These are phyloP conservation scores for Backusella liffmaniae DNA, from an alignment of 192 early-diverging fungal genomes.

Conservation along the genomic window DNA sequence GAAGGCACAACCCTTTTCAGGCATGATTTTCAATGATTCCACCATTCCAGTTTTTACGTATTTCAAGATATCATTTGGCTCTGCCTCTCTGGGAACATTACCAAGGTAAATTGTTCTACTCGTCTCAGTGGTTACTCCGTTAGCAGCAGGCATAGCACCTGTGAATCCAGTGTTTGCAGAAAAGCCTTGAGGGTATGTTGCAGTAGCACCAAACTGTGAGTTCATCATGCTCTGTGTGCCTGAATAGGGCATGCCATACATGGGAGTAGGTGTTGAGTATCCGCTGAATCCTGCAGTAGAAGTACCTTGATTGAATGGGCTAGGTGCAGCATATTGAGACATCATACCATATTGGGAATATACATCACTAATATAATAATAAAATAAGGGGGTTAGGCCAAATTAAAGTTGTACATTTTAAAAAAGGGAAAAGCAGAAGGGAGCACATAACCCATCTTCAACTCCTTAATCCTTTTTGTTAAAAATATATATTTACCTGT, in stretches of 20 bases:
- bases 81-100: slow-evolving; percentile 57
- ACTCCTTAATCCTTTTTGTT: not conserved
- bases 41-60: slow-evolving; percentile 66
- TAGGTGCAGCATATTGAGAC: slow-evolving; percentile 9
- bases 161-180: not conserved
- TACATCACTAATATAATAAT: slow-evolving; percentile 9
- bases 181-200: not conserved
- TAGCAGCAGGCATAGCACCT: not conserved
- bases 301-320: not conserved
- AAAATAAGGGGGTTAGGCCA: not conserved
- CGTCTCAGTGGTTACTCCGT: slow-evolving; percentile 18
- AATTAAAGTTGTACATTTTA: not conserved
- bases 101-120: slow-evolving; percentile 84
- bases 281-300: not conserved
- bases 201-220: not conserved
- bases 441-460: not conserved
- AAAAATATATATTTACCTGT: not conserved
- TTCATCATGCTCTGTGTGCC: slow-evolving; percentile 10
- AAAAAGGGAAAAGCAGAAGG: not conserved
- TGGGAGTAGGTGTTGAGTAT: not conserved
- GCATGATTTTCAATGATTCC: slow-evolving; percentile 65
- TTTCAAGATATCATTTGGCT: slow-evolving; percentile 66
- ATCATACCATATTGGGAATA: slow-evolving; percentile 26
- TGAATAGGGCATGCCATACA: not conserved
- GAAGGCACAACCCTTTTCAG: slow-evolving; percentile 80